Evolutionary conservation across 352 stramenopile genomes (phyloP), one percentile per base, ranked within the genome.

Genomic region (Phytopythium oedochilum): DNA sequence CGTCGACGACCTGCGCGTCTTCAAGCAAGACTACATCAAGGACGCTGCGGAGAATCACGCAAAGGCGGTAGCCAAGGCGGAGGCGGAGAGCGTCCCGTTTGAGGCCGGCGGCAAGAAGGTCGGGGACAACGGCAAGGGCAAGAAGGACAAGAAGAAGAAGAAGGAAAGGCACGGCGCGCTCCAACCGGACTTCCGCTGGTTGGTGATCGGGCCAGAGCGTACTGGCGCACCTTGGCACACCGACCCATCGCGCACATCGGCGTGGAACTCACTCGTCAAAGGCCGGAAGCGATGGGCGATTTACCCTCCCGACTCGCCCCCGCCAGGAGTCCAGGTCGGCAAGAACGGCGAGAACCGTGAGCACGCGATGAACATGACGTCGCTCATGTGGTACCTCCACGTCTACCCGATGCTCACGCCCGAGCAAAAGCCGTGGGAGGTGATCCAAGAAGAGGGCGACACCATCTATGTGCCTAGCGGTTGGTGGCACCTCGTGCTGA

Each of bases 401-500:
- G 80, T 95, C 20, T 95, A 95, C 50, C 85, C 85, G 25, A 92
- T 79, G 34, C 72, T 95, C 28, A 49, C 60, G 32, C 71, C 80
- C 8, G 75, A 89, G 46, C 59, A 95, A 59, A 88, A 84, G 35
- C 85, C 85, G 22, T 70, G 86, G 12, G 83, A 95, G 56, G 69
- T 95, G 3, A 80, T 98, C 29, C 94, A 97, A 45, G 78, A 96
- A 63, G 80, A 94, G 14, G 96, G 96, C 12, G 96, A 99, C 60
- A 92, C 97, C 6, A 88, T 99, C 44, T 99, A 98, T 77, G 95
- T 99, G 23, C 96, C 96, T 7, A 96, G 93, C 59, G 95, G 96
- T 18, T 99, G 96, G 96, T 99, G 96, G 96, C 96, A 99, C 62
- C 78, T 93, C 47, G 96, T 99, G 20, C 71, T 99, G 45, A 99